Evolutionary conservation across 2,329 filamentous ascomycete genomes (phyloP).

Genomic region (Emmonsia crescens): DNA sequence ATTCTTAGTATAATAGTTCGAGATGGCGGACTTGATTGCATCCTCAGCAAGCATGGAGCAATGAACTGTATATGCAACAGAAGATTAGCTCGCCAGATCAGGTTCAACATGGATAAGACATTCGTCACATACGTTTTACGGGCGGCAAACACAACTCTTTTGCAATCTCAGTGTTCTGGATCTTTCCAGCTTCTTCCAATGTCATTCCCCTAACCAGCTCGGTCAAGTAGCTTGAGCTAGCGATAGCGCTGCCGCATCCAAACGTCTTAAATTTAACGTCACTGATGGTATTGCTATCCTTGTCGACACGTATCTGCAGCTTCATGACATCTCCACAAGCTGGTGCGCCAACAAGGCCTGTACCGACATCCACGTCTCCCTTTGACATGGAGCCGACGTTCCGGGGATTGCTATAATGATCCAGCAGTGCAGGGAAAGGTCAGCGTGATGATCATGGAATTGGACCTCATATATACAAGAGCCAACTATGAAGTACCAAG

Average conservation of each 20-base stretch:
- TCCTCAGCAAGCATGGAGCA: constrained; percentile 90
- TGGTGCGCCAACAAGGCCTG: constrained; percentile 81
- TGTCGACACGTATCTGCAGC: constrained; percentile 85
- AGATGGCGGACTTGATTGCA: constrained; percentile 84
- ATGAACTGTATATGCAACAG: constrained; percentile 48
- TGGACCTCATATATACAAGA: not conserved
- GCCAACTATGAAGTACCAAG: not conserved
- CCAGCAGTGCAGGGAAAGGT: constrained; percentile 48
- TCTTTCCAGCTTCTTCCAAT: constrained; percentile 79
- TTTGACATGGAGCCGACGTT: constrained; percentile 74
- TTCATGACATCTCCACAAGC: constrained; percentile 92
- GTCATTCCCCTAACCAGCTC: constrained; percentile 94
- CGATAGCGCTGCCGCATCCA: constrained; percentile 88
- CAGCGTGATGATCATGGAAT: constrained; percentile 19
- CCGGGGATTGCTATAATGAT: constrained; percentile 70
- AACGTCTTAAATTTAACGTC: constrained; percentile 99
- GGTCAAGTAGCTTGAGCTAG: constrained; percentile 86
- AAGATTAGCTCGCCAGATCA: not conserved
- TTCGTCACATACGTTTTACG: constrained; percentile 60
- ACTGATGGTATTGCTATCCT: constrained; percentile 73
- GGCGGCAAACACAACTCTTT: constrained; percentile 86
- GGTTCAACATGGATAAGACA: not conserved
- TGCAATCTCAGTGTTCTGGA: constrained; percentile 96
- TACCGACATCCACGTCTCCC: constrained; percentile 71
- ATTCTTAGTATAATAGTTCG: constrained; percentile 86